Conservation (phyloP, 2,329 filamentous ascomycete genomes). For the Pseudogymnoascus sp. region DNA sequence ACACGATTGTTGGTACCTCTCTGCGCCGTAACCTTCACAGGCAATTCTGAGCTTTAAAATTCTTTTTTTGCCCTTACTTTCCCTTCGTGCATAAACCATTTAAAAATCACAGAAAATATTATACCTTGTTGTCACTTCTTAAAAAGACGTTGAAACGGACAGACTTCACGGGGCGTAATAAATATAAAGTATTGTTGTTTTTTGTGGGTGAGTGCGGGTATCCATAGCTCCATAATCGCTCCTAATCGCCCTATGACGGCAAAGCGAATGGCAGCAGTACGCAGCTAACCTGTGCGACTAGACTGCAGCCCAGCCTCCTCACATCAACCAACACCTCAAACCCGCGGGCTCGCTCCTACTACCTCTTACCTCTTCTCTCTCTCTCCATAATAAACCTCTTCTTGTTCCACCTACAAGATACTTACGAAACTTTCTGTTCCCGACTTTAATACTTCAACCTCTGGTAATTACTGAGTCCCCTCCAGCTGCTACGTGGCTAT, state of each 20-base stretch:
- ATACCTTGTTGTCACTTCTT: too few relatives aligned
- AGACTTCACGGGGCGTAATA: background rate
- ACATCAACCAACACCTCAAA: conserved; percentile 1
- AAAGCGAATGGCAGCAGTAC: background rate
- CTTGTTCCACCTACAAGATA: background rate
- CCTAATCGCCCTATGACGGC: conserved; percentile 9
- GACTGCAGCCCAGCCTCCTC: conserved; percentile 3
- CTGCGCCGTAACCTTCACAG: background rate
- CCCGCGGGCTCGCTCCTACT: background rate
- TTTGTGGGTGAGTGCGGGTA: conserved; percentile 5
- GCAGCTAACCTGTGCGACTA: conserved; percentile 4
- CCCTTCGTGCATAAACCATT: background rate
- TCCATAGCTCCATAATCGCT: conserved; percentile 4
- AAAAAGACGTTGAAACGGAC: background rate
- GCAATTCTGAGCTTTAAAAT: too few relatives aligned
- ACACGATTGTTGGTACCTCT: background rate
- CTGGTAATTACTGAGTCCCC: background rate
- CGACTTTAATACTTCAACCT: background rate
- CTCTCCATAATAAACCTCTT: background rate
- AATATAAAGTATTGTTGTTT: background rate
- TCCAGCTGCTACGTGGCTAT: background rate
- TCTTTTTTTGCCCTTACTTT: background rate
- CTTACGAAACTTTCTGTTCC: background rate
- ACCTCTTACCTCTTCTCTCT: background rate
- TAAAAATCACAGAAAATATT: too few relatives aligned